Conservation (phyloP, 352 stramenopile genomes). For the Halophytophthora batemanensis region DNA sequence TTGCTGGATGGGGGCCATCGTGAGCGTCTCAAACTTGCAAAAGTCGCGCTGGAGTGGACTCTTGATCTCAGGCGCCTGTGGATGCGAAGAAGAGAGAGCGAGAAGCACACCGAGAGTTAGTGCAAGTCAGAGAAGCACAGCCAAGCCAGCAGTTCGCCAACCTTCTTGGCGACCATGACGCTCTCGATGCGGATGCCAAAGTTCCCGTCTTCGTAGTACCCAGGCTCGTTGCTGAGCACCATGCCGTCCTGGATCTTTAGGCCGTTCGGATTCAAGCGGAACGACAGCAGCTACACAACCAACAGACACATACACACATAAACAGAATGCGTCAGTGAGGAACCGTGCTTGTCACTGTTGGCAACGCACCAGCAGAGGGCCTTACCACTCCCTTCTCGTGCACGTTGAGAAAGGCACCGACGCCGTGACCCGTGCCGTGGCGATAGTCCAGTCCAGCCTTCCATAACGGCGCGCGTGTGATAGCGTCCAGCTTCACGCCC, state of each 20-base stretch:
- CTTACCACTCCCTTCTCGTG: constrained; percentile 92
- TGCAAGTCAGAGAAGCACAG: neutral
- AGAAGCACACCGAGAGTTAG: constrained; percentile 3
- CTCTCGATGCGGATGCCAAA: constrained; percentile 99
- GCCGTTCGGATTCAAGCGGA: constrained; percentile 77
- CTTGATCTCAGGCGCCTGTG: constrained; percentile 52
- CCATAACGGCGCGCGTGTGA: constrained; percentile 96
- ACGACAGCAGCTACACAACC: constrained; percentile 63
- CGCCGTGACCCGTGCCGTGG: constrained; percentile 97
- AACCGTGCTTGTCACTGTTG: neutral
- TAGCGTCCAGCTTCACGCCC: constrained; percentile 95
- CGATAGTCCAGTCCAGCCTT: constrained; percentile 94
- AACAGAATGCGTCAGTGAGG: constrained; percentile 2
- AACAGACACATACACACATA: constrained; percentile 6
- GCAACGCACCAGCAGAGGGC: neutral
- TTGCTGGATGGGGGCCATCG: constrained; percentile 97
- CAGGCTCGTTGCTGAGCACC: constrained; percentile 98
- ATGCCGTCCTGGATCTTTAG: constrained; percentile 92
- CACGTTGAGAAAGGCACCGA: constrained; percentile 96
- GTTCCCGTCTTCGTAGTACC: constrained; percentile 96
- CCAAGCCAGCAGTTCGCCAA: constrained; percentile 18
- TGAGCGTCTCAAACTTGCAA: constrained; percentile 96
- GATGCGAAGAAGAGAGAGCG: neutral
- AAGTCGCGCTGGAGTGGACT: constrained; percentile 86
- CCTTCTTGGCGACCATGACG: constrained; percentile 93